phyloP scores from a whole-genome alignment of 2,329 filamentous ascomycete species.

The Delphinella strobiligena region DNA sequence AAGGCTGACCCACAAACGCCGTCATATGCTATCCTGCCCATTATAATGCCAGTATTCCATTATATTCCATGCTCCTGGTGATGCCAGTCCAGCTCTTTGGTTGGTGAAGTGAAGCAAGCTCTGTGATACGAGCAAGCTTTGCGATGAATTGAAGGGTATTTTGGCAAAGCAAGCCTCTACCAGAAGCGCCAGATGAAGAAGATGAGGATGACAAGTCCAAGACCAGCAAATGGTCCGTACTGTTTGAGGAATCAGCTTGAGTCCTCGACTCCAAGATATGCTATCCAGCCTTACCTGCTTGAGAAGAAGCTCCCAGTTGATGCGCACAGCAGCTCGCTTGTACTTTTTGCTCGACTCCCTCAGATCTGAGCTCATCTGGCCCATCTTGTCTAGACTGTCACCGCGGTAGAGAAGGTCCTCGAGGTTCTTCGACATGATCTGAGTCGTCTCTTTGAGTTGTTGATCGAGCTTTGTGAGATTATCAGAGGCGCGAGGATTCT shows the following conservation, averaged over 20 bases:
- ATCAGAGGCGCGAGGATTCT: constrained; percentile 78
- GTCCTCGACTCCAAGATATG: too few relatives aligned
- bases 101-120: too few relatives aligned
- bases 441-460: constrained; percentile 92
- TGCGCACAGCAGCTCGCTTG: constrained; percentile 77
- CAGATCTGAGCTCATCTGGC: constrained; percentile 77
- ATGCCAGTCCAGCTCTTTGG: too few relatives aligned
- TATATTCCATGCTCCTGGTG: too few relatives aligned
- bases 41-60: too few relatives aligned
- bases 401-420: constrained; percentile 93
- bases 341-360: constrained; percentile 94
- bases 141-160: too few relatives aligned
- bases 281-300: constrained; percentile 81
- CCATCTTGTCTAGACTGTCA: constrained; percentile 92
- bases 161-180: too few relatives aligned
- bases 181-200: constrained; percentile 94
- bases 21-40: too few relatives aligned
- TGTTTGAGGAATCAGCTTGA: constrained; percentile 17
- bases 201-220: constrained; percentile 71
- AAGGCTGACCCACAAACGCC: too few relatives aligned
- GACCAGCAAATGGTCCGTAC: constrained; percentile 79
- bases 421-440: constrained; percentile 99
- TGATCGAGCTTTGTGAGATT: constrained; percentile 95
- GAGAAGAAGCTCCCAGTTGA: constrained; percentile 93
- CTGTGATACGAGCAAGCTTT: too few relatives aligned